A percentile compares a stretch with the other conserved stretches of the same genome.
Evolutionary conservation across 495 filamentous ascomycete species (phyloP).

Genomic region (Trypethelium eluteriae): DNA sequence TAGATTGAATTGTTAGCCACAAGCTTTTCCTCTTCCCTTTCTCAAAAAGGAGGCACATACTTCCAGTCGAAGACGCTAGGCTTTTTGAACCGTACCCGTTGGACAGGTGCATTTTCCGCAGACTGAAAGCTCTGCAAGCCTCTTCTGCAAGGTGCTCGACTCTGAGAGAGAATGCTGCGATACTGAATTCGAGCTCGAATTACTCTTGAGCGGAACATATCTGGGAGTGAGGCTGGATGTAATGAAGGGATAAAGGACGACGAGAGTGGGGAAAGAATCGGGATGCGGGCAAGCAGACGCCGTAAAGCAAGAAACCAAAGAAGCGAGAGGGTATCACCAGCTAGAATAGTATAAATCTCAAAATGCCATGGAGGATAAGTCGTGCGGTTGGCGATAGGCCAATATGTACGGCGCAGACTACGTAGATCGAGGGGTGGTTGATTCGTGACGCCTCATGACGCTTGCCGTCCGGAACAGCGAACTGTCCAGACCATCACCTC

Average conservation of each 20-base stretch:
- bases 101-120: constrained; percentile 9
- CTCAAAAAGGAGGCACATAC: neutral
- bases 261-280: neutral
- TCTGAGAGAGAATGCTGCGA: neutral
- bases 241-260: neutral
- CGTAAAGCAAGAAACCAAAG: neutral
- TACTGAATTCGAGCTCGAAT: neutral
- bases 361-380: too few species aligned
- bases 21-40: neutral
- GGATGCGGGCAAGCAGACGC: too few species aligned
- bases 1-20: neutral
- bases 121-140: neutral
- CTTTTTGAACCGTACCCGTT: constrained; percentile 29
- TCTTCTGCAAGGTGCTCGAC: neutral
- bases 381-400: too few species aligned
- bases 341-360: neutral
- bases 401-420: too few species aligned
- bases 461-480: neutral
- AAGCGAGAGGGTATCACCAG: neutral
- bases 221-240: neutral
- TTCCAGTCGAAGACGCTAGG: constrained; percentile 24
- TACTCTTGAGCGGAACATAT: constrained; percentile 1
- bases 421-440: neutral
- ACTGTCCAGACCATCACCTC: neutral
- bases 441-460: neutral